Evolutionary conservation across 441 rosid genomes (phyloP), one percentile per base, ranked within the genome.

Genomic region (Hypseocharis bilobata): DNA sequence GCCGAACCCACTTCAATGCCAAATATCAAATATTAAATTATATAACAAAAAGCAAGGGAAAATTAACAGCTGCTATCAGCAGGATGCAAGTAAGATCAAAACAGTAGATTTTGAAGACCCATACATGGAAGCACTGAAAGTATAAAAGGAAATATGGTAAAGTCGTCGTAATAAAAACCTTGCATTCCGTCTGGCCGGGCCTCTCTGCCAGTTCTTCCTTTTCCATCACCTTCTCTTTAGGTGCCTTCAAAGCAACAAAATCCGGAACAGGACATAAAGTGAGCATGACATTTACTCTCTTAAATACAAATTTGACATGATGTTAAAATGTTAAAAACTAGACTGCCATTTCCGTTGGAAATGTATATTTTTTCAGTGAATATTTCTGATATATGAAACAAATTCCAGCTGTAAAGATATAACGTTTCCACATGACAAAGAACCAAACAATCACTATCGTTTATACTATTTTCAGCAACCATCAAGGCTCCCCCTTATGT

Each of bases 141-240:
- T 2, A 25, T 11, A 57, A n/a, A 7, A 57, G 14, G 7, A 10
- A 26, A 27, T 26, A 57, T 26, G 17, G 27, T 28, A 27, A 57
- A 57, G 19, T 26, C 30, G 8, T 11, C 2, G 19, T 25, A 42
- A 32, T 22, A 16, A 42, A 10, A 69, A 93, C 99, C 97, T 91
- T 93, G 97, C 97, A 91, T 77, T 91, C 95, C 45, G 80, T 66
- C 80, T 70, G 89, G 66, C 75, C 78, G 3, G 73, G 58, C 28
- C 69, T 74, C 70, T 87, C 91, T 25, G 13, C 57, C 40, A 63
- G 66, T 11, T 86, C 96, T 59, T 88, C 95, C 70, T 60, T 69
- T 67, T 84, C 95, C 64, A 72, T 79, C 62, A 68, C 67, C 63
- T 73, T 73, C 62, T 87, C 92, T 82, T 70, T 86, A 25, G 71